A percentile compares a stretch with the other conserved stretches of the same genome.
These are phyloP conservation scores for Euptelea pleiosperma DNA, from an alignment of 164 flowering plant species.

Conservation along the genomic window DNA sequence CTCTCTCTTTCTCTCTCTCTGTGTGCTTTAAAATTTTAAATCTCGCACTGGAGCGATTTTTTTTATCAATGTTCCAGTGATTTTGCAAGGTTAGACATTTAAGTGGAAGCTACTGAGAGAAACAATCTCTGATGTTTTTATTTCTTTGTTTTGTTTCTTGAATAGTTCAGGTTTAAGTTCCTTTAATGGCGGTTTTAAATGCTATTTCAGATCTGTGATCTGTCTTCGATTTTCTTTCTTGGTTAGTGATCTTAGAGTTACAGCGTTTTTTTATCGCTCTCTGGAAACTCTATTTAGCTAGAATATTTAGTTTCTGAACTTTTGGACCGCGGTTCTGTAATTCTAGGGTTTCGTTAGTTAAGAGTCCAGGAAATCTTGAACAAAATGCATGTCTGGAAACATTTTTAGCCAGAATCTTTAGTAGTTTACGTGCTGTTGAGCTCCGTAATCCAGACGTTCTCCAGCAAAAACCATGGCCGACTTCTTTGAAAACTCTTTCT, in stretches of 20 bases:
- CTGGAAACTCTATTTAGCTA: background rate
- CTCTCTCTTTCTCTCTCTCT: background rate
- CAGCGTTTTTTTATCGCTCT: background rate
- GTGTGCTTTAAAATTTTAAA: background rate
- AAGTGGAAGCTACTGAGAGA: background rate
- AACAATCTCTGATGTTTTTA: background rate
- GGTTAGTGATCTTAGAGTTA: background rate
- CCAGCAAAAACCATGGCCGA: conserved; percentile 12
- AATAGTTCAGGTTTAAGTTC: background rate
- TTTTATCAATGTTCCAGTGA: background rate
- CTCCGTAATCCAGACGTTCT: no score
- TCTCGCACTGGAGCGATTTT: background rate
- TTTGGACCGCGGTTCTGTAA: no score
- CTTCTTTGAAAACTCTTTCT: conserved; percentile 1
- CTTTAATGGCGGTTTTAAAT: conserved; percentile 3
- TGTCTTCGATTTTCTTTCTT: background rate
- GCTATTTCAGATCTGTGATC: background rate
- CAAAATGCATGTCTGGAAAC: no score
- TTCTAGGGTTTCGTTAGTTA: no score
- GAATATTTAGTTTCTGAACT: no score
- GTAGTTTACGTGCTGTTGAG: no score
- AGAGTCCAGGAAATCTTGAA: background rate
- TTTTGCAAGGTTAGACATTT: background rate
- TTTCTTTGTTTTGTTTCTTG: background rate
- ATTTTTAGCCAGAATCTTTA: no score